A percentile compares a stretch with the other conserved stretches of the same genome.
phyloP scores from a whole-genome alignment of 1,139 yeast species.

The Kurtzmaniella natalensis region DNA sequence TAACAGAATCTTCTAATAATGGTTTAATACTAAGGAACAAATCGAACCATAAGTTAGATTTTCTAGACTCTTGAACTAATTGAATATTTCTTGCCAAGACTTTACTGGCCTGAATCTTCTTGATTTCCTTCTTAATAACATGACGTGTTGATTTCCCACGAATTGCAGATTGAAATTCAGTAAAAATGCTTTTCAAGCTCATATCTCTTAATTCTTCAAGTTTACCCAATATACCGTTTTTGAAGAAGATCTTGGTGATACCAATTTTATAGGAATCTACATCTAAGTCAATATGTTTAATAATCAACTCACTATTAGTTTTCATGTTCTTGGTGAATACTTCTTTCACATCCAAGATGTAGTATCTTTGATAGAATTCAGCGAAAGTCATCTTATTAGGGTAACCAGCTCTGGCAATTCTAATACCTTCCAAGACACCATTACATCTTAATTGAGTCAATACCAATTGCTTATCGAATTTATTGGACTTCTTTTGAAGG shows the following conservation, averaged over 20 bases:
- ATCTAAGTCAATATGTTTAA: constrained; percentile 59
- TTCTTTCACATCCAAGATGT: constrained; percentile 50
- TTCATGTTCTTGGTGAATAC: constrained; percentile 48
- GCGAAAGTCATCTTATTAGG: constrained; percentile 87
- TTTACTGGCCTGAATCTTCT: constrained; percentile 67
- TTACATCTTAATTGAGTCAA: constrained; percentile 90
- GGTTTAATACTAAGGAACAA: constrained; percentile 74
- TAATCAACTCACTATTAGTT: constrained; percentile 64
- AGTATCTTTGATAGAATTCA: constrained; percentile 74
- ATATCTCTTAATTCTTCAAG: constrained; percentile 76
- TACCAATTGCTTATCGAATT: constrained; percentile 72
- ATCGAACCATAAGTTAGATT: constrained; percentile 74
- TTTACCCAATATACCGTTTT: constrained; percentile 89
- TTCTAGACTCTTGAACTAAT: constrained; percentile 45
- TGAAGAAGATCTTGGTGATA: constrained; percentile 82
- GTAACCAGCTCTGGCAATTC: constrained; percentile 95
- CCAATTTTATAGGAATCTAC: constrained; percentile 71
- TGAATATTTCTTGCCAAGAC: constrained; percentile 61
- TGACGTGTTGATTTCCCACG: constrained; percentile 62
- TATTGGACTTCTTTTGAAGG: constrained; percentile 62
- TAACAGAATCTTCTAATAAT: constrained; percentile 60
- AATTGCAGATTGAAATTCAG: constrained; percentile 61
- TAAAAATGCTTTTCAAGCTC: constrained; percentile 52
- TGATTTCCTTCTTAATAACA: constrained; percentile 46
- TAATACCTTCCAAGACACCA: constrained; percentile 96